Evolutionary conservation across 306 rosid genomes (phyloP).

Genomic region (Quercus robur): DNA sequence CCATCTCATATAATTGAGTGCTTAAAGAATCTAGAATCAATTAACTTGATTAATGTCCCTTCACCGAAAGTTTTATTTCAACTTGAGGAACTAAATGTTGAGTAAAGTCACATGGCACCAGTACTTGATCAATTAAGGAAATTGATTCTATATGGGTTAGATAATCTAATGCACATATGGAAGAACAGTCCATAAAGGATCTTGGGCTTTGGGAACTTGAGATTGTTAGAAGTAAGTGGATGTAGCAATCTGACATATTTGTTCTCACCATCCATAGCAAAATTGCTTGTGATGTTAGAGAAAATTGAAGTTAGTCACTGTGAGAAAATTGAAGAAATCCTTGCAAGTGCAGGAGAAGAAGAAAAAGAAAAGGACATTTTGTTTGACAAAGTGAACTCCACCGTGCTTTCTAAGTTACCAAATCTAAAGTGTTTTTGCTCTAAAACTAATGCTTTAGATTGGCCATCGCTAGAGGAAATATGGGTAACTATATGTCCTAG

Average conservation of each 20-base stretch:
- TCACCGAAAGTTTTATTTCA: background rate
- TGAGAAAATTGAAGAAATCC: too few relatives aligned
- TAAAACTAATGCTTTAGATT: background rate
- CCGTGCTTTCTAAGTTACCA: accelerated
- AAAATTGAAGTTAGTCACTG: accelerated
- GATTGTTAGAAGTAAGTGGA: background rate
- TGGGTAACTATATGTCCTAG: background rate
- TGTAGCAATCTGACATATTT: too few relatives aligned
- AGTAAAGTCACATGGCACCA: background rate
- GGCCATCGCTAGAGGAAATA: background rate
- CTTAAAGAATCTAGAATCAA: background rate
- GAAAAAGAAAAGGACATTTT: too few relatives aligned
- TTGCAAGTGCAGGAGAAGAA: too few relatives aligned
- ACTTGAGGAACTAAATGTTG: background rate
- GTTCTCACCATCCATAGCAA: too few relatives aligned
- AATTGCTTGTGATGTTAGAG: too few relatives aligned
- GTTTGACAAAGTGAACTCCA: too few relatives aligned
- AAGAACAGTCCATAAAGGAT: background rate
- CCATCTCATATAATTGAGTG: background rate
- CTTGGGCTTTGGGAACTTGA: background rate
- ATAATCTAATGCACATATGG: background rate
- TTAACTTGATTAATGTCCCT: accelerated
- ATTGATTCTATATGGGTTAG: accelerated
- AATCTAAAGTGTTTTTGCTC: background rate
- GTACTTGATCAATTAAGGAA: background rate